Conservation (phyloP, 768 basidiomycete species). For the Clitopilus hobsonii region DNA sequence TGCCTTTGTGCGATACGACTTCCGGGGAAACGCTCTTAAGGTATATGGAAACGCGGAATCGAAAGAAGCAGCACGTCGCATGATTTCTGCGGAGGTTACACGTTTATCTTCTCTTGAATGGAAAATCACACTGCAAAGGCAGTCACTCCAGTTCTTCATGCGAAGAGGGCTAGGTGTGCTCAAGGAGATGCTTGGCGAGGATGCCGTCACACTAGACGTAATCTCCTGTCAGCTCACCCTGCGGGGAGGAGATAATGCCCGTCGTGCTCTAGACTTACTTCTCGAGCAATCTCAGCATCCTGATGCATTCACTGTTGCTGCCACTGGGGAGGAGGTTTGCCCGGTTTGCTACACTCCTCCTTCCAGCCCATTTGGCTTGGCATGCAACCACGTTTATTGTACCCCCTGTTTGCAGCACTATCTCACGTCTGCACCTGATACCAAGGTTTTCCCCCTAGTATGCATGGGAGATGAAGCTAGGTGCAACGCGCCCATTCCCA, state of each 20-base stretch:
- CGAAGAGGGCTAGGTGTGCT: constrained; percentile 43
- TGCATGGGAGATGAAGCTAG: constrained; percentile 59
- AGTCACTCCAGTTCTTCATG: constrained; percentile 46
- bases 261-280: constrained; percentile 38
- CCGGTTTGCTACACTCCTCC: constrained; percentile 51
- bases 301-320: background rate
- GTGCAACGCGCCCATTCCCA: constrained; percentile 51
- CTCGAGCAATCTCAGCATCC: constrained; percentile 35
- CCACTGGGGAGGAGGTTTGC: constrained; percentile 25
- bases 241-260: constrained; percentile 53
- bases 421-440: constrained; percentile 34
- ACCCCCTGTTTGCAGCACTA: constrained; percentile 43
- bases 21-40: constrained; percentile 38
- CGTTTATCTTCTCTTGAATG: constrained; percentile 40
- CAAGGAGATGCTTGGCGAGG: constrained; percentile 49
- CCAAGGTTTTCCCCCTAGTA: constrained; percentile 49
- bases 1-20: constrained; percentile 41
- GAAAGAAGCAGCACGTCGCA: constrained; percentile 35
- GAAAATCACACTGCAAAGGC: constrained; percentile 29
- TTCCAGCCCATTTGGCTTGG: constrained; percentile 34
- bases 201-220: constrained; percentile 44
- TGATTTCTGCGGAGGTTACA: constrained; percentile 44
- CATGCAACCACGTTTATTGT: constrained; percentile 49
- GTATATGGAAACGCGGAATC: constrained; percentile 37
- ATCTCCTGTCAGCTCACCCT: constrained; percentile 39